Conservation (phyloP, 805 yeast species). For the Yamadazyma laniorum region DNA sequence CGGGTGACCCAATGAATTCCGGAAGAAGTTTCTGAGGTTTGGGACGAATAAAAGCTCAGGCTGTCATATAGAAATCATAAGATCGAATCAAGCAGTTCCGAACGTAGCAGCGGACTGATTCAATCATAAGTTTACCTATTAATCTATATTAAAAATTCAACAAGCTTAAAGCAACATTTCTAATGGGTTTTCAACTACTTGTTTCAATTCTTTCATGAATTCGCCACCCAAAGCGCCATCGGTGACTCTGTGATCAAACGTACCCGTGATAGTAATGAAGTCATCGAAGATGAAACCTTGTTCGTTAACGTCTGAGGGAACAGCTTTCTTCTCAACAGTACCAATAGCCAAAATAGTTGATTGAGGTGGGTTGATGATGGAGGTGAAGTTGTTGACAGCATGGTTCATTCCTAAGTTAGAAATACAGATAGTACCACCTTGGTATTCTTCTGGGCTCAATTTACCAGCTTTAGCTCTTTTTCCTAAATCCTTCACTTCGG, state of each 20-base stretch:
- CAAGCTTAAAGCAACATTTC: conserved; percentile 71
- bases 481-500: conserved; percentile 86
- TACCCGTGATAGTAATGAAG: conserved; percentile 88
- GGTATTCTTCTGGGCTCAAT: conserved; percentile 94
- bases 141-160: too few species aligned
- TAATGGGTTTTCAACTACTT: conserved; percentile 91
- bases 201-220: conserved; percentile 89
- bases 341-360: conserved; percentile 92
- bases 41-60: too few species aligned
- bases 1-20: too few species aligned
- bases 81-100: too few species aligned
- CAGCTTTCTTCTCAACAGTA: conserved; percentile 87
- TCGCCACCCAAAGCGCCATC: conserved; percentile 99
- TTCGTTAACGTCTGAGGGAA: conserved; percentile 87
- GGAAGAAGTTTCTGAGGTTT: too few species aligned
- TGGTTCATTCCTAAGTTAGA: conserved; percentile 99
- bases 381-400: conserved; percentile 90
- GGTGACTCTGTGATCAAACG: conserved; percentile 95
- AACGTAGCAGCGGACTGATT: too few species aligned
- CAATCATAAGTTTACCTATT: too few species aligned
- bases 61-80: too few species aligned
- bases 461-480: conserved; percentile 94
- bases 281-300: conserved; percentile 92
- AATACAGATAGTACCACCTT: conserved; percentile 98
- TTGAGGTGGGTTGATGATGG: conserved; percentile 98